These are phyloP conservation scores for Parasitella parasitica DNA, from an alignment of 371 early-diverging fungal species.

Conservation along the genomic window DNA sequence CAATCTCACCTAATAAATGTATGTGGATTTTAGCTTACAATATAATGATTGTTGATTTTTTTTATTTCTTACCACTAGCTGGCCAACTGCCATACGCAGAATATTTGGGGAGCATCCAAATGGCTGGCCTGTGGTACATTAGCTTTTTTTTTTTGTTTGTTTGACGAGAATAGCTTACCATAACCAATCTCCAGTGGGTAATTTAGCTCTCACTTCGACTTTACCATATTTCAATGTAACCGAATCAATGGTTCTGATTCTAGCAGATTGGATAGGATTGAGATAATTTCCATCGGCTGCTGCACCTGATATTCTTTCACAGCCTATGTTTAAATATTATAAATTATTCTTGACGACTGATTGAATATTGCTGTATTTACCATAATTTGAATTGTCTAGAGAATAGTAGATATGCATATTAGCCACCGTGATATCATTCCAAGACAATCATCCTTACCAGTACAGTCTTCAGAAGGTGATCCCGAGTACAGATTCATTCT, in stretches of 20 bases:
- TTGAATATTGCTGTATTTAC: slow-evolving; percentile 6
- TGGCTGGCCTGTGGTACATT: slow-evolving; percentile 37
- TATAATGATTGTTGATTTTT: slow-evolving; percentile 17
- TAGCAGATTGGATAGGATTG: slow-evolving; percentile 69
- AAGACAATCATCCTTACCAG: slow-evolving; percentile 22
- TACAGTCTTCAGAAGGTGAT: slow-evolving; percentile 33
- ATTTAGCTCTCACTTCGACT: slow-evolving; percentile 64
- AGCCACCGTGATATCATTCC: not conserved
- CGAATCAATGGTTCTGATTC: slow-evolving; percentile 51
- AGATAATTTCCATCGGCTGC: slow-evolving; percentile 52
- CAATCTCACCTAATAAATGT: slow-evolving; percentile 40
- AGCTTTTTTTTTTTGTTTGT: not conserved
- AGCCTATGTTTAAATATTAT: slow-evolving; percentile 33
- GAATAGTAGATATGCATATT: no score
- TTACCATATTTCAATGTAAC: slow-evolving; percentile 57
- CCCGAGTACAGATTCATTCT: slow-evolving; percentile 40
- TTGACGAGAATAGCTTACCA: slow-evolving; percentile 48
- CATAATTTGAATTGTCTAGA: slow-evolving; percentile 41
- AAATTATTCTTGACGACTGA: not conserved
- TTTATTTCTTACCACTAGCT: slow-evolving; percentile 61
- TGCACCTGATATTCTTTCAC: slow-evolving; percentile 50
- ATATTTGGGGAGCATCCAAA: slow-evolving; percentile 73
- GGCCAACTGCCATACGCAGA: slow-evolving; percentile 73
- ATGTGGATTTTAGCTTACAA: not conserved
- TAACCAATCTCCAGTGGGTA: slow-evolving; percentile 70